Percentiles rank a stretch among this genome's conserved stretches.
phyloP scores from a whole-genome alignment of 768 basidiomycete genomes.

The Candolleomyces aberdarensis region DNA sequence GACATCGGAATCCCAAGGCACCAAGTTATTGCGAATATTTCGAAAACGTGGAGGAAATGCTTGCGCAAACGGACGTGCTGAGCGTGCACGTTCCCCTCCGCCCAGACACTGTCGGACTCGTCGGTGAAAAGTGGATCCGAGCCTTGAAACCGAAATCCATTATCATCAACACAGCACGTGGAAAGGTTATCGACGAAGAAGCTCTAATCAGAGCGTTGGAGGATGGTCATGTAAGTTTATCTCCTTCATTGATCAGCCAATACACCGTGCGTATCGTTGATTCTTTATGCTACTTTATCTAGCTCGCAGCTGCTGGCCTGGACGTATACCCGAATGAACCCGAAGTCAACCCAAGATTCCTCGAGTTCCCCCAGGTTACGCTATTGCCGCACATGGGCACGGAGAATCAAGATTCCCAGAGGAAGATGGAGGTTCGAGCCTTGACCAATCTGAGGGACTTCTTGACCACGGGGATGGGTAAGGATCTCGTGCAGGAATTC shows the following conservation, averaged over 20 bases:
- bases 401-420: conserved; percentile 76
- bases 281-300: conserved; percentile 11
- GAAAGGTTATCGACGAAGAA: conserved; percentile 84
- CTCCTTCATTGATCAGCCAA: background rate
- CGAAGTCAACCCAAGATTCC: conserved; percentile 68
- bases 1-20: conserved; percentile 52
- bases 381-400: conserved; percentile 94
- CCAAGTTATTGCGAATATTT: conserved; percentile 80
- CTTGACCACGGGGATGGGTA: conserved; percentile 58
- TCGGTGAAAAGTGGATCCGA: conserved; percentile 74
- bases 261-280: background rate
- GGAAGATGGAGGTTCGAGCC: conserved; percentile 83
- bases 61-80: conserved; percentile 74
- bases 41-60: conserved; percentile 56
- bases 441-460: conserved; percentile 74
- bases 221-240: conserved; percentile 73
- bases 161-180: conserved; percentile 87
- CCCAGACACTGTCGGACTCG: conserved; percentile 66
- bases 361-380: conserved; percentile 80
- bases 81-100: conserved; percentile 84
- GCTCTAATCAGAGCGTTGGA: conserved; percentile 84
- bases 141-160: conserved; percentile 74
- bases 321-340: conserved; percentile 90
- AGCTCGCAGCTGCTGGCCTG: conserved; percentile 79
- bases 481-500: conserved; percentile 65